These are phyloP conservation scores for Eucommia ulmoides DNA, from an alignment of 257 asterid genomes.

Conservation along the genomic window DNA sequence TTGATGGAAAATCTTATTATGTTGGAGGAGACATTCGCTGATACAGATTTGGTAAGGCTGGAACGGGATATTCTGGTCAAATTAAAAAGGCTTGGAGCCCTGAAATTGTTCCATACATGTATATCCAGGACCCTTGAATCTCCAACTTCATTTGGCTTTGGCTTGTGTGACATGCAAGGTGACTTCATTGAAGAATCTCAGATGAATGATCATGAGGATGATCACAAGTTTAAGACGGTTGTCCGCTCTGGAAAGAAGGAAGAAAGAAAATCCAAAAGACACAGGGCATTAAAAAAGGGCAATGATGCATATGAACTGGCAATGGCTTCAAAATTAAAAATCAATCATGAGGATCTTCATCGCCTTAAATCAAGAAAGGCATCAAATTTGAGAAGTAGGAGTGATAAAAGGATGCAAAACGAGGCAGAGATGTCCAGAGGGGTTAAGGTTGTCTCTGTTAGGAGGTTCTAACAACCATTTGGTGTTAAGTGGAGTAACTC, in stretches of 20 bases:
- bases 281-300: conserved; percentile 17
- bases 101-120: conserved; percentile 48
- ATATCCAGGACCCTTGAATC: conserved; percentile 32
- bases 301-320: conserved; percentile 10
- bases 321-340: conserved; percentile 7
- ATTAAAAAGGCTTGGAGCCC: conserved; percentile 66
- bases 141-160: conserved; percentile 15
- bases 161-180: conserved; percentile 15
- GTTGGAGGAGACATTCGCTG: conserved; percentile 54
- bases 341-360: conserved; percentile 9
- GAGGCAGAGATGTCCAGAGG: conserved; percentile 79
- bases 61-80: conserved; percentile 67
- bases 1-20: conserved; percentile 57
- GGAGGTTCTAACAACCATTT: too few species aligned
- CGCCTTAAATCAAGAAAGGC: conserved; percentile 15
- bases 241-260: conserved; percentile 45
- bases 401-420: conserved; percentile 35
- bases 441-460: conserved; percentile 68
- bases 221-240: conserved; percentile 21
- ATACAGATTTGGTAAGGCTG: conserved; percentile 34
- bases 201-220: conserved; percentile 14
- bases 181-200: conserved; percentile 26
- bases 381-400: conserved; percentile 28
- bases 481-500: too few species aligned
- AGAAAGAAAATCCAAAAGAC: conserved; percentile 47